Evolutionary conservation across 345 rosid genomes (phyloP), one percentile per base, ranked within the genome.

Genomic region (Populus nigra): DNA sequence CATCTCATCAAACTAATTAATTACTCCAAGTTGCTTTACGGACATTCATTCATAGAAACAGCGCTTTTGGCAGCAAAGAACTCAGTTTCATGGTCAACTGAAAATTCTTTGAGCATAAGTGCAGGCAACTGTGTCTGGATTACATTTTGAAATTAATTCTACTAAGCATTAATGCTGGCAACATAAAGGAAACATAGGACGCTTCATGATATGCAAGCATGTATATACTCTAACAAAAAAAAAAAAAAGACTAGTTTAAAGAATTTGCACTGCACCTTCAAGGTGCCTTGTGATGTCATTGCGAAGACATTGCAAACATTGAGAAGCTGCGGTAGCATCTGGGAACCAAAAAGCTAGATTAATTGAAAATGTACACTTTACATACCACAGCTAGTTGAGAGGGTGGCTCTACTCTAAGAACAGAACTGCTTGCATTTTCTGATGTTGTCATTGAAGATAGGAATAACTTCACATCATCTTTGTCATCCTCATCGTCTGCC

Each of bases 41-140:
- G n/a, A 33, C n/a, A 20, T 72, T 29, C 45, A 53, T 23, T 41
- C 3, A 18, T 27, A 55, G 35, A 8, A 4, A 41, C 41, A 25
- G 27, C 18, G 12, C 74, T 62, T 49, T 5, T 38, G 8, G 43
- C 63, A 53, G 65, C 15, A 5, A 50, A 71, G 22, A 49, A 39
- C 25, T 49, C 43, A 31, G 5, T 71, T 71, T 71, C 74, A 20
- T 31, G 65, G 63, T 50, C 22, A 50, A 11, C 16, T 71, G 74
- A 29, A 53, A 53, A 72, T 29, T 72, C 74, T 31, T 53, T 53
- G n/a, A 62, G 65, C 20, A 72, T 9, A 33, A 72, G 16, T 5
- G 39, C 22, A 72, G 74, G 65, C 74, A 72, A 53, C 38, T 72
- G 65, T 50, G 65, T 72, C 65, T 53, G 74, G 62, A 72, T 72